Conservation (phyloP, 2,329 filamentous ascomycete genomes). For the Epichloe typhina region DNA sequence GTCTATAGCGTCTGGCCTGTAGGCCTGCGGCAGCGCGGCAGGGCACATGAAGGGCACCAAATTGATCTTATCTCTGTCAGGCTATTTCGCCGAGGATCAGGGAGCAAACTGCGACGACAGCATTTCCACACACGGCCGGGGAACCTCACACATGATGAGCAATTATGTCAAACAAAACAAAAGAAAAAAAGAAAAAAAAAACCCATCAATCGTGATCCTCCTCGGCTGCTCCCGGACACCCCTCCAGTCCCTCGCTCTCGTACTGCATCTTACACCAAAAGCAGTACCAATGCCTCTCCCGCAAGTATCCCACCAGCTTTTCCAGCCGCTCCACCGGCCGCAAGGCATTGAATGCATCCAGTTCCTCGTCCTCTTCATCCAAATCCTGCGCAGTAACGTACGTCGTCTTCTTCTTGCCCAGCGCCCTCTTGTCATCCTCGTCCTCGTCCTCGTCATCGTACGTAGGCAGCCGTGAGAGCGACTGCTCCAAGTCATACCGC, state of each 20-base stretch:
- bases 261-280: constrained; percentile 94
- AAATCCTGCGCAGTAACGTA: constrained; percentile 53
- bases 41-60: too few species aligned
- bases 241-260: constrained; percentile 60
- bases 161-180: not conserved
- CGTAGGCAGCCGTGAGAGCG: constrained; percentile 46
- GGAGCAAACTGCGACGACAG: too few species aligned
- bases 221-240: constrained; percentile 77
- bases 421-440: constrained; percentile 54
- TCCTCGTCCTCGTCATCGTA: constrained; percentile 62
- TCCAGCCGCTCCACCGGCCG: constrained; percentile 52
- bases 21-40: too few species aligned
- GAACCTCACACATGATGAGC: not conserved
- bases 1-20: too few species aligned
- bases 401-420: constrained; percentile 43
- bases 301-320: constrained; percentile 54
- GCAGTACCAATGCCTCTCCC: constrained; percentile 67
- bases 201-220: constrained; percentile 61
- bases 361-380: constrained; percentile 67
- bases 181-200: not conserved
- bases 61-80: too few species aligned
- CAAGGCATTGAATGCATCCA: constrained; percentile 66
- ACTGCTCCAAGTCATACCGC: constrained; percentile 53
- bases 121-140: too few species aligned
- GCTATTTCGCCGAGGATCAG: too few species aligned